Conservation (phyloP, 208 protist genomes). For the Tritrichomonas musculus region DNA sequence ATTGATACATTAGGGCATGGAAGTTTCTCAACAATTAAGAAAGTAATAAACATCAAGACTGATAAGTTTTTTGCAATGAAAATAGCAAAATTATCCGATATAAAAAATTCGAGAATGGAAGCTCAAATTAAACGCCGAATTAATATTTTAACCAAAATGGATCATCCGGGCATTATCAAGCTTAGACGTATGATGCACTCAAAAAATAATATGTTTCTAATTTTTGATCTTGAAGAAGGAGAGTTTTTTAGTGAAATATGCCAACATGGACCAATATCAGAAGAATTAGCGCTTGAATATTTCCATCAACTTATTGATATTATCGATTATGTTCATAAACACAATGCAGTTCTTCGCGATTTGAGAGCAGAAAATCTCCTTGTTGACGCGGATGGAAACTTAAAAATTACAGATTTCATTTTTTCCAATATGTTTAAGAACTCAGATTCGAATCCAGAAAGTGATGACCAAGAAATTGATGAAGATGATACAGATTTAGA, state of each 20-base stretch:
- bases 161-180: not conserved
- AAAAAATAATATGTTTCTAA: not conserved
- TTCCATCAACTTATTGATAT: not conserved
- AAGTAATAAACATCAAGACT: not conserved
- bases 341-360: not conserved
- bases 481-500: too few relatives aligned
- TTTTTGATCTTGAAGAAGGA: not conserved
- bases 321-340: not conserved
- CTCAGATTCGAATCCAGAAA: too few relatives aligned
- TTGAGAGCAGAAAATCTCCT: constrained; percentile 64
- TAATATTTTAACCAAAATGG: not conserved
- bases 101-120: not conserved
- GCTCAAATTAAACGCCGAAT: not conserved
- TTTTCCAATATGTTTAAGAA: not conserved
- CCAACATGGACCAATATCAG: not conserved
- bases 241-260: not conserved
- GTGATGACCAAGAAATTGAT: too few relatives aligned
- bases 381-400: constrained; percentile 59
- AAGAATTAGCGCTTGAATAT: not conserved
- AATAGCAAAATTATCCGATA: not conserved
- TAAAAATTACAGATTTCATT: constrained; percentile 98
- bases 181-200: not conserved
- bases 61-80: not conserved
- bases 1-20: constrained; percentile 94
- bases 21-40: constrained; percentile 98